Evolutionary conservation across 192 early-diverging fungal species (phyloP), one percentile per base, ranked within the genome.

Genomic region (Rhizoclosmatium globosum): DNA sequence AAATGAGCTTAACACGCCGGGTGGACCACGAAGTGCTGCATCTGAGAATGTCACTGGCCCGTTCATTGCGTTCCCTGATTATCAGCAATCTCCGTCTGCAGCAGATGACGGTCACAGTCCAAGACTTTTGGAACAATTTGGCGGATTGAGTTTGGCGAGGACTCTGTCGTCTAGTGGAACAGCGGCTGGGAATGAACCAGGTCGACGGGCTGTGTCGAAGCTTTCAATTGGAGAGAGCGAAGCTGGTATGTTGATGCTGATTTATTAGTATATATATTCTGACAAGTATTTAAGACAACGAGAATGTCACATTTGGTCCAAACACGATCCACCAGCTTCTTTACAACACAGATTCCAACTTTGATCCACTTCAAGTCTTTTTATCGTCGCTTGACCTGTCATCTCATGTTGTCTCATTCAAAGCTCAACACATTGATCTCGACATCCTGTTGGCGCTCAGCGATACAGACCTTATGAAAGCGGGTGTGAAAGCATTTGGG

Each of bases 341-440:
- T n/a, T 73, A 60, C 41, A 67, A 62, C 11, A 66, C 78, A 42
- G 81, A 73, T 68, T 62, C 81, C 17, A 71, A 76, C 3, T 62
- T 82, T 21, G 80, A 85, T 39, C 82, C 53, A 11, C 78, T 80
- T 44, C 56, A 57, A 9, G 19, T 80, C 3, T 73, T 89, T 7
- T 47, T 89, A 19, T 57, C 73, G 38, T 82, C 85, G 15, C 69
- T 89, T 21, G 87, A 84, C 39, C 81, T 85, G 17, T 47, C 79
- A 3, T 76, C 83, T 17, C 84, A 85, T 74, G 43, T 82, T 21
- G 73, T 65, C 13, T 66, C 84, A 15, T 89, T 89, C 74, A 79
- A 82, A 38, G 82, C 85, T 44, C 86, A 89, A 59, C 85, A 86
- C 47, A 79, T 89, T 53, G 88, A 89, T 68, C 87, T 85, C 64